phyloP scores from a whole-genome alignment of 164 flowering plant species.

The Paratinospora sagittata region DNA sequence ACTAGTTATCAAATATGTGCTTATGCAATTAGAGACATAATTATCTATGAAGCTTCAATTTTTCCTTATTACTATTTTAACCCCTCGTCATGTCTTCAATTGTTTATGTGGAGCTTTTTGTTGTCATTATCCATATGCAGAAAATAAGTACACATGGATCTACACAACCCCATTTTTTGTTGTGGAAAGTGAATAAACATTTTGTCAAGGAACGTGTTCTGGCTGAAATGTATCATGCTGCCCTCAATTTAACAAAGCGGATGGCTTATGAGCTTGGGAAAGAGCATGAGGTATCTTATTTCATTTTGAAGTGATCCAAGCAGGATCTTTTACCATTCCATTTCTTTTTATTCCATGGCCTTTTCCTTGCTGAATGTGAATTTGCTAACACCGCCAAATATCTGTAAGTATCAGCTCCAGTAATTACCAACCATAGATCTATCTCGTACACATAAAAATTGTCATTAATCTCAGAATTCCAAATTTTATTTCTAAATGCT shows the following conservation, averaged over 20 bases:
- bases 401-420: neutral
- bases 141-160: constrained; percentile 30
- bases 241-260: constrained; percentile 62
- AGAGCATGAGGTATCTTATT: constrained; percentile 55
- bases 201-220: constrained; percentile 43
- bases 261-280: constrained; percentile 48
- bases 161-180: constrained; percentile 23
- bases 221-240: constrained; percentile 89
- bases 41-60: neutral
- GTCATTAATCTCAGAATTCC: neutral
- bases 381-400: neutral
- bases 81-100: neutral
- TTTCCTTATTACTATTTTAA: neutral
- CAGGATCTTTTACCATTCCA: neutral
- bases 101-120: neutral
- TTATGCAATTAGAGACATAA: neutral
- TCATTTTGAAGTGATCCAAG: neutral
- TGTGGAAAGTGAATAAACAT: constrained; percentile 71
- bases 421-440: neutral
- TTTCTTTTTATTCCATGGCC: neutral
- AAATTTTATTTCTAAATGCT: neutral
- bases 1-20: too few relatives aligned
- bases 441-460: neutral
- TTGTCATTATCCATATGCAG: constrained; percentile 36
- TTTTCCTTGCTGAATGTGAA: neutral